These are phyloP conservation scores for Yamadazyma aaseri DNA, from an alignment of 1,139 yeast genomes.

Conservation along the genomic window DNA sequence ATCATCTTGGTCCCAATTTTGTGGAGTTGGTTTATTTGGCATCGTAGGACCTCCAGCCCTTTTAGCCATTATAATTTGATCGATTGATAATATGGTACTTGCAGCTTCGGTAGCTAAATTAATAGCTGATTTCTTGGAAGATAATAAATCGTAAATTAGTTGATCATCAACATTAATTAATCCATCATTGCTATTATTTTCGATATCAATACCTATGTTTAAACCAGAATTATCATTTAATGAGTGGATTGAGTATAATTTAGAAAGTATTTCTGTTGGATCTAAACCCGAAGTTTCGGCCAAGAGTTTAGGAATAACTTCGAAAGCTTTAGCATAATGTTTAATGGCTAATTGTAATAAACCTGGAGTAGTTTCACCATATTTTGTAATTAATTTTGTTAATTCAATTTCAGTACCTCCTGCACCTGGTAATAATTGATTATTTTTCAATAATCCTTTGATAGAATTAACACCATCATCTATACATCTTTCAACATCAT, in stretches of 20 bases:
- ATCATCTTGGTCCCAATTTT: constrained; percentile 95
- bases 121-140: constrained; percentile 83
- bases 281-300: constrained; percentile 96
- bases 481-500: constrained; percentile 94
- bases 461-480: constrained; percentile 95
- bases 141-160: constrained; percentile 75
- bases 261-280: constrained; percentile 81
- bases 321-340: constrained; percentile 92
- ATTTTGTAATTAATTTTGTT: constrained; percentile 72
- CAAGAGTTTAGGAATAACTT: constrained; percentile 90
- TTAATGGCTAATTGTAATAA: constrained; percentile 90
- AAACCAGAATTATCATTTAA: constrained; percentile 30
- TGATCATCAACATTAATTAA: constrained; percentile 66
- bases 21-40: constrained; percentile 76
- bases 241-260: constrained; percentile 83
- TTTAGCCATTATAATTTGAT: constrained; percentile 91
- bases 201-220: constrained; percentile 70
- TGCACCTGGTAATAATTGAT: constrained; percentile 88
- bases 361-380: constrained; percentile 94
- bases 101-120: constrained; percentile 96
- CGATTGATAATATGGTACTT: constrained; percentile 82
- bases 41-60: constrained; percentile 96
- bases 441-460: constrained; percentile 81
- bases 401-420: constrained; percentile 95
- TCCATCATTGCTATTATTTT: constrained; percentile 60